Evolutionary conservation across 208 protist genomes (phyloP), one percentile per base, ranked within the genome.

Genomic region (Naegleria lovaniensis): DNA sequence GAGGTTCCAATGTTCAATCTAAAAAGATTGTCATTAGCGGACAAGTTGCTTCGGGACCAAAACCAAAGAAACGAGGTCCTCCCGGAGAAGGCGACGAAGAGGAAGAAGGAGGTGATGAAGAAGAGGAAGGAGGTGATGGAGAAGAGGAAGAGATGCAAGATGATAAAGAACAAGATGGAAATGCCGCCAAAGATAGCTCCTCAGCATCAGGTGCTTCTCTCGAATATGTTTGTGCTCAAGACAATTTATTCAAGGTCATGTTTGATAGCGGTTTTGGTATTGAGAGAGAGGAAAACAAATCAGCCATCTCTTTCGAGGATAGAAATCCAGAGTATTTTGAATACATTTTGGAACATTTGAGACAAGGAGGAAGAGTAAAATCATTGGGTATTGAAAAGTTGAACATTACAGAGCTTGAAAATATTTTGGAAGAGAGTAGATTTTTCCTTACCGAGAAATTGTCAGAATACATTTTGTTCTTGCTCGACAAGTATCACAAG

Each of bases 301-400:
- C 67, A 36, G 79, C 22, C 38, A 79, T 79, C n/a, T 79, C 67
- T 13, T 79, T 79, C 29, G 25, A 19, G 7, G 67, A 79, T 13
- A 29, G 67, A 36, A 36, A 79, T 79, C 67, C 67, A 36, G 67
- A 79, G 19, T 79, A 79, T 79, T 79, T 79, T 9, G 67, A 79
- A 79, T 79, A 79, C 36, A 79, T 79, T 79, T 79, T 79, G n/a
- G 67, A 79, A 79, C 67, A 79, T 79, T 79, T 79, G 29, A 79
- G 67, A 79, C 67, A 79, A 79, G 29, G 29, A 36, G 67, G 67
- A 36, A 79, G n/a, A 79, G 67, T 79, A 9, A 79, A 79, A 79
- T 36, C 29, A 36, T 79, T 79, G 29, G 67, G 67, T 79, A 79
- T 79, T 79, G 67, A 79, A 79, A 36, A 36, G 9, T 36, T 36